phyloP scores from a whole-genome alignment of 1,139 yeast genomes.

The Zygoascus hellenicus region DNA sequence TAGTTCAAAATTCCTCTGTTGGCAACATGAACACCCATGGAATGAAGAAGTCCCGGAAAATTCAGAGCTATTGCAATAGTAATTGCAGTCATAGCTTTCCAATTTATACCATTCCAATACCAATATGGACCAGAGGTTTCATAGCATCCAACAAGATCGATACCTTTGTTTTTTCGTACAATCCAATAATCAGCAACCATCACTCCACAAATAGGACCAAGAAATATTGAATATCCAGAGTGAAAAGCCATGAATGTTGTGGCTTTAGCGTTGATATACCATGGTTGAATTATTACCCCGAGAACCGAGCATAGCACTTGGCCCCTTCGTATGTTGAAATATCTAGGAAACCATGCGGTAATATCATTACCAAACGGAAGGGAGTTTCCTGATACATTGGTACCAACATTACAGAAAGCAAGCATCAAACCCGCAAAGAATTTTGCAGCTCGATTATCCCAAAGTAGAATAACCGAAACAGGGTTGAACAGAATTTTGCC shows the following conservation, averaged over 20 bases:
- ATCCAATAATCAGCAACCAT: conserved; percentile 40
- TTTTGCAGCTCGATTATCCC: conserved; percentile 33
- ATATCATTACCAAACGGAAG: conserved; percentile 49
- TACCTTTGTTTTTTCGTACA: conserved; percentile 27
- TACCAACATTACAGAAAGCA: conserved; percentile 42
- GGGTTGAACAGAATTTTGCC: conserved; percentile 37
- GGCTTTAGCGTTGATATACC: conserved; percentile 44
- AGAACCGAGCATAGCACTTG: conserved; percentile 40
- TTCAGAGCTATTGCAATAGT: conserved; percentile 16
- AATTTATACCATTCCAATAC: conserved; percentile 13
- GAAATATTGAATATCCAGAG: conserved; percentile 42
- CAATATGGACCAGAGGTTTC: conserved; percentile 12
- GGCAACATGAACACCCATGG: conserved; percentile 7
- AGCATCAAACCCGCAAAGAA: conserved; percentile 43
- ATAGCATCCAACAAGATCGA: conserved; percentile 10
- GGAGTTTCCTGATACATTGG: conserved; percentile 45
- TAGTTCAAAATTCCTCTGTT: conserved; percentile 14
- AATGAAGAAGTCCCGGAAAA: conserved; percentile 13
- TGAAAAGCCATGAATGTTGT: conserved; percentile 41
- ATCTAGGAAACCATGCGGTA: conserved; percentile 44
- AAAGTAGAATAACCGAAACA: conserved; percentile 29
- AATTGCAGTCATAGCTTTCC: conserved; percentile 27
- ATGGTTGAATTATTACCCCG: conserved; percentile 45
- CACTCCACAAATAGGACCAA: conserved; percentile 43
- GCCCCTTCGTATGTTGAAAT: conserved; percentile 47